phyloP scores from a whole-genome alignment of 2,329 filamentous ascomycete species.

The Fusarium clavum region DNA sequence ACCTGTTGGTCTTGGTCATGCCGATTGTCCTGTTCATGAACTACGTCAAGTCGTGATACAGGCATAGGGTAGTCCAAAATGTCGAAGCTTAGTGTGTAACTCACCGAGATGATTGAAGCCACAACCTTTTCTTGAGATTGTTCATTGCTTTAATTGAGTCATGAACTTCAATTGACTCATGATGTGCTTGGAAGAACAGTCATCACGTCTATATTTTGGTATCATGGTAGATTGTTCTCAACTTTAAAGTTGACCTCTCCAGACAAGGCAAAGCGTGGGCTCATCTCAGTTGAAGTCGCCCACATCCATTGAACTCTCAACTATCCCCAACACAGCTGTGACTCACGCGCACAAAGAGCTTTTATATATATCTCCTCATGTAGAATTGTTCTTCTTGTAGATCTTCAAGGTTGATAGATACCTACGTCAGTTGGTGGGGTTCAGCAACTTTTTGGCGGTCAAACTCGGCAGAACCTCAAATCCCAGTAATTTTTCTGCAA shows the following conservation, averaged over 20 bases:
- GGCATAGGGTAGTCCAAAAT: background rate
- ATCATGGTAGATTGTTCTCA: background rate
- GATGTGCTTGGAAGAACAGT: background rate
- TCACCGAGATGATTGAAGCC: no score
- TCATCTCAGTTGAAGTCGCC: background rate
- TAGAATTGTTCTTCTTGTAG: background rate
- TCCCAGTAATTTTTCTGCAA: constrained; percentile 34
- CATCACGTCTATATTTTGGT: background rate
- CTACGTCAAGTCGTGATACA: background rate
- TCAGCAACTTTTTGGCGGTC: constrained; percentile 40
- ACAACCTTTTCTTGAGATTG: background rate
- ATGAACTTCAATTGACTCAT: background rate
- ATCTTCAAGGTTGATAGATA: background rate
- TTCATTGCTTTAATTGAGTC: background rate
- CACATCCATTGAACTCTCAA: background rate
- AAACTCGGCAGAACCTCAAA: constrained; percentile 30
- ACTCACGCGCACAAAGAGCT: background rate
- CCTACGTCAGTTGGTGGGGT: constrained; percentile 33
- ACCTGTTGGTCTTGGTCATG: background rate
- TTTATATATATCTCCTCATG: background rate
- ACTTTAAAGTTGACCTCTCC: background rate
- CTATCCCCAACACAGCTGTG: background rate
- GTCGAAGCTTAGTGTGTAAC: background rate
- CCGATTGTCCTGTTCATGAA: background rate
- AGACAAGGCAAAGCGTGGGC: background rate